A percentile compares a stretch with the other conserved stretches of the same genome.
Conservation (phyloP, 176 grass and related monocot genomes). For the Avena eriantha region DNA sequence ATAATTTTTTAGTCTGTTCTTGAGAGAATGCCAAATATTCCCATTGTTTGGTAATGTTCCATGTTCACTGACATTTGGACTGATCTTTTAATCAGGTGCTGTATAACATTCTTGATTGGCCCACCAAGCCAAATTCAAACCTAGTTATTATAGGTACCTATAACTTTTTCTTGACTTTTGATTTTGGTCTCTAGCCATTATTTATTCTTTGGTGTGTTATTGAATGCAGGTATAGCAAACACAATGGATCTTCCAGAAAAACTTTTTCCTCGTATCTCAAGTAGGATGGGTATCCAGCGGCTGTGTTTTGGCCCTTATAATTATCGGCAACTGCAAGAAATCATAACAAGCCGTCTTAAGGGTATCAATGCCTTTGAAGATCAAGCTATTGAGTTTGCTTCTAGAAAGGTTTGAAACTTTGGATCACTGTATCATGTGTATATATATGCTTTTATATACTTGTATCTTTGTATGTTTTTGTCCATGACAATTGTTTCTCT, state of each 20-base stretch:
- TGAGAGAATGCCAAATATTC: not conserved
- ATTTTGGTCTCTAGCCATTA: conserved; percentile 46
- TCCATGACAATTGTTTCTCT: not conserved
- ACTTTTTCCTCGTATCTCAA: conserved; percentile 90
- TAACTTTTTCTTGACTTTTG: conserved; percentile 38
- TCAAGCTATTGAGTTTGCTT: conserved; percentile 97
- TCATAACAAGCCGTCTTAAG: conserved; percentile 84
- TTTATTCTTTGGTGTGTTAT: conserved; percentile 40
- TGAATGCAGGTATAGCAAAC: conserved; percentile 88
- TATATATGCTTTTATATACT: conserved; percentile 11
- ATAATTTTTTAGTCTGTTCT: conserved; percentile 13
- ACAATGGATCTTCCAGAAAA: conserved; percentile 99
- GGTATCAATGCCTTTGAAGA: conserved; percentile 93
- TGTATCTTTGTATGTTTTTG: conserved; percentile 3
- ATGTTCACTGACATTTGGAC: conserved; percentile 37
- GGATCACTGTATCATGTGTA: not conserved
- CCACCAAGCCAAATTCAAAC: conserved; percentile 85
- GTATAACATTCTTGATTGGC: conserved; percentile 99
- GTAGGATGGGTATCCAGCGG: conserved; percentile 96
- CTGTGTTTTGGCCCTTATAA: conserved; percentile 94
- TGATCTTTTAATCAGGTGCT: conserved; percentile 73
- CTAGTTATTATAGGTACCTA: conserved; percentile 83
- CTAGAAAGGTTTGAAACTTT: conserved; percentile 72
- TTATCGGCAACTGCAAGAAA: conserved; percentile 86
- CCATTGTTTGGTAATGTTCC: not conserved